These are phyloP conservation scores for Ustilago shanxiensis DNA, from an alignment of 1,284 basidiomycete genomes.

Conservation along the genomic window DNA sequence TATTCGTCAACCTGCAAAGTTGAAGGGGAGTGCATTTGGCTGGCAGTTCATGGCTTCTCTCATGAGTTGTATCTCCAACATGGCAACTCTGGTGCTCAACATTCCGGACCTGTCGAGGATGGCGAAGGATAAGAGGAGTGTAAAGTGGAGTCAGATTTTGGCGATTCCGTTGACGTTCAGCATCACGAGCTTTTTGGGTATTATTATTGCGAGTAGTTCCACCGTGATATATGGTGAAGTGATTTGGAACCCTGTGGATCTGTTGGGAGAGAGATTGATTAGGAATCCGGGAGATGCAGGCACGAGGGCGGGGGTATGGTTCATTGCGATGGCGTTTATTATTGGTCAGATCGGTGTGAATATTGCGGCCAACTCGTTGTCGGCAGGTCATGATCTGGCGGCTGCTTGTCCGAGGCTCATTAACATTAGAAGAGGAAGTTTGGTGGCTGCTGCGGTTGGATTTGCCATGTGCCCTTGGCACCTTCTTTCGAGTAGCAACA, in stretches of 20 bases:
- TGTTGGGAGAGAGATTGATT: conserved; percentile 79
- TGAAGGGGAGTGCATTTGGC: conserved; percentile 79
- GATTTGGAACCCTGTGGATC: conserved; percentile 83
- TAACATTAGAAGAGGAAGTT: conserved; percentile 86
- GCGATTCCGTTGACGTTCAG: conserved; percentile 82
- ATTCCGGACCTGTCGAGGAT: conserved; percentile 59
- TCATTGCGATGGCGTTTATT: conserved; percentile 79
- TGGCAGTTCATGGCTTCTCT: conserved; percentile 80
- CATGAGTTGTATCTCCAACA: conserved; percentile 57
- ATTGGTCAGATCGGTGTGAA: conserved; percentile 76
- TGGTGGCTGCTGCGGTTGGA: conserved; percentile 81
- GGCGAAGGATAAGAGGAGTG: conserved; percentile 46
- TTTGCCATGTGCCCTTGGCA: conserved; percentile 83
- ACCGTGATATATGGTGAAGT: conserved; percentile 81
- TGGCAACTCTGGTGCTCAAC: conserved; percentile 60
- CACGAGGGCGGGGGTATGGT: conserved; percentile 73
- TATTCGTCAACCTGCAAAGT: conserved; percentile 76
- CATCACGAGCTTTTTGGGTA: conserved; percentile 83
- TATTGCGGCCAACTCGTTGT: conserved; percentile 86
- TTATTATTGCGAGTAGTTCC: conserved; percentile 81
- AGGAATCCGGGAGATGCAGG: conserved; percentile 75
- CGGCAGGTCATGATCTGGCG: conserved; percentile 86
- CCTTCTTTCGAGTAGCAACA: conserved; percentile 80
- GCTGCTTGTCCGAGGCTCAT: conserved; percentile 81
- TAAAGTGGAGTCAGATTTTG: conserved; percentile 56